Evolutionary conservation across 176 grass and related monocot species (phyloP).

Genomic region (Lolium rigidum): DNA sequence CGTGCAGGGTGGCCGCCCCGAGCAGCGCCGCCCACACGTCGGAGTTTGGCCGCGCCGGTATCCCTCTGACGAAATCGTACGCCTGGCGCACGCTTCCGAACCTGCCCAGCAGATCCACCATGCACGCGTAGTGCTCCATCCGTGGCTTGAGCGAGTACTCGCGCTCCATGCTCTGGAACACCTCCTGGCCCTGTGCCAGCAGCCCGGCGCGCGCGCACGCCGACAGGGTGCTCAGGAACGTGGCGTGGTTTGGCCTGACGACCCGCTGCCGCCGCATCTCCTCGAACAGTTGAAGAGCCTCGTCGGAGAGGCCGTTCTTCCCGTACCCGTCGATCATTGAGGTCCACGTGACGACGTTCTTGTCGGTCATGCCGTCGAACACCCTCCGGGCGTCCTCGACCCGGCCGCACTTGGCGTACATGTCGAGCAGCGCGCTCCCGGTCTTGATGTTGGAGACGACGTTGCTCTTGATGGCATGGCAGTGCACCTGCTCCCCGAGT

Average conservation of each 20-base stretch:
- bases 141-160: slow-evolving; percentile 56
- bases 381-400: slow-evolving; percentile 61
- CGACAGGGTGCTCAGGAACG: slow-evolving; percentile 72
- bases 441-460: slow-evolving; percentile 57
- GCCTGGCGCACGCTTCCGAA: slow-evolving; percentile 62
- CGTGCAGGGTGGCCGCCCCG: slow-evolving; percentile 71
- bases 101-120: slow-evolving; percentile 88
- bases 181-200: slow-evolving; percentile 59
- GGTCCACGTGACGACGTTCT: slow-evolving; percentile 87
- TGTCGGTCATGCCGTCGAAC: slow-evolving; percentile 60
- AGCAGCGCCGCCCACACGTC: slow-evolving; percentile 90
- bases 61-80: slow-evolving; percentile 56
- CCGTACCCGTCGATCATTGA: slow-evolving; percentile 93
- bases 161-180: slow-evolving; percentile 82
- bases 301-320: slow-evolving; percentile 68
- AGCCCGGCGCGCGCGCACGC: slow-evolving; percentile 77
- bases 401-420: slow-evolving; percentile 88
- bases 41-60: slow-evolving; percentile 59
- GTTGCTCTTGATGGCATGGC: slow-evolving; percentile 61
- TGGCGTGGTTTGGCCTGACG: slow-evolving; percentile 71
- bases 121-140: slow-evolving; percentile 93
- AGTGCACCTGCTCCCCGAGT: slow-evolving; percentile 78
- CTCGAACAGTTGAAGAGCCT: slow-evolving; percentile 67
- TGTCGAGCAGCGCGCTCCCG: slow-evolving; percentile 75
- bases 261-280: slow-evolving; percentile 45